Evolutionary conservation across 352 stramenopile genomes (phyloP).

Genomic region (Pythium rhizo-oryzae): DNA sequence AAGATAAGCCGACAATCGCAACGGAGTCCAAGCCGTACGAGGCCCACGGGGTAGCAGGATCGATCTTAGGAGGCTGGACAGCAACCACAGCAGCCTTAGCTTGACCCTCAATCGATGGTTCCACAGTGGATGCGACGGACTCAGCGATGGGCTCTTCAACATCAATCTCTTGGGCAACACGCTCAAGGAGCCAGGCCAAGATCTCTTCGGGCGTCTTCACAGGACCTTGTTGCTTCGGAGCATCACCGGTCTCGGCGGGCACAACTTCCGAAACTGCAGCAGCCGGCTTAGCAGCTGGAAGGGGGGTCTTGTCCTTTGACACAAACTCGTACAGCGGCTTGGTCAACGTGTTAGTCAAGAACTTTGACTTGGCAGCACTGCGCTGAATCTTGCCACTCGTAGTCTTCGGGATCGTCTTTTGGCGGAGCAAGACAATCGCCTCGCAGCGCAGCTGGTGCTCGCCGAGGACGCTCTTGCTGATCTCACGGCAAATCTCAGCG

Average conservation of each 20-base stretch:
- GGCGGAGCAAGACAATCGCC: slow-evolving; percentile 69
- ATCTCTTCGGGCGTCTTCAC: slow-evolving; percentile 75
- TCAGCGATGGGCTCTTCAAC: slow-evolving; percentile 19
- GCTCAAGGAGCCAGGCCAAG: slow-evolving; percentile 67
- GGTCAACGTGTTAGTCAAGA: slow-evolving; percentile 37
- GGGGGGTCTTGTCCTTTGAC: slow-evolving; percentile 36
- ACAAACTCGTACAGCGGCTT: slow-evolving; percentile 62
- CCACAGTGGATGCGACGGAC: background rate
- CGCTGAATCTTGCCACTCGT: slow-evolving; percentile 88
- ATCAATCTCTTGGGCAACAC: slow-evolving; percentile 56
- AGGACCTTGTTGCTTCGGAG: slow-evolving; percentile 29
- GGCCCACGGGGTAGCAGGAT: slow-evolving; percentile 34
- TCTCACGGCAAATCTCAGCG: slow-evolving; percentile 62
- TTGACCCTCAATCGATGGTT: no score
- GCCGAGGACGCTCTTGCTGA: slow-evolving; percentile 60
- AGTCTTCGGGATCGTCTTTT: slow-evolving; percentile 81
- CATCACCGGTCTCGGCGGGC: slow-evolving; percentile 15
- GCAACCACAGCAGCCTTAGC: no score
- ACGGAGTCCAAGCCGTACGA: slow-evolving; percentile 42
- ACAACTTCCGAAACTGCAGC: slow-evolving; percentile 9
- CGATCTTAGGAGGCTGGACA: slow-evolving; percentile 15
- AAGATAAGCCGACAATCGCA: slow-evolving; percentile 41
- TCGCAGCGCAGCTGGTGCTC: slow-evolving; percentile 78
- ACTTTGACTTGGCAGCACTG: slow-evolving; percentile 63
- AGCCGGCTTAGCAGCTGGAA: slow-evolving; percentile 9